Evolutionary conservation across 192 early-diverging fungal species (phyloP), one percentile per base, ranked within the genome.

Genomic region (Spizellomyces sp.): DNA sequence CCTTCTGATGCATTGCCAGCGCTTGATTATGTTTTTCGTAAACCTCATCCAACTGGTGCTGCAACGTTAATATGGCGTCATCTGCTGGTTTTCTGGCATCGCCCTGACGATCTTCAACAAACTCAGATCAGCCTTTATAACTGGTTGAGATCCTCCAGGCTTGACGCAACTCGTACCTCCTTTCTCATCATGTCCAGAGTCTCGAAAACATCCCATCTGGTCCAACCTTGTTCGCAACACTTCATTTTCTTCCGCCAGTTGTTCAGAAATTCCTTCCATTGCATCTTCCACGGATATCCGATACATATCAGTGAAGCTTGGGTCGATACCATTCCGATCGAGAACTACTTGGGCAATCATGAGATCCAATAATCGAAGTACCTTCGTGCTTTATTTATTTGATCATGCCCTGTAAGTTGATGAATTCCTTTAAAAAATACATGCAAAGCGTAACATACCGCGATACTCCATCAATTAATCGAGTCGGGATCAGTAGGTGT

Each of bases 291-390:
- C 60, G 6, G 75, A 67, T 10, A 82, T 60, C 58, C 59, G 36
- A 67, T 80, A 82, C 54, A 70, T 73, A 45, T 82, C 81, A 42
- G 73, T 74, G 50, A 82, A 82, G 41, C 70, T 66, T 27, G 71
- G 70, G 10, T 78, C 67, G 21, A 80, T 21, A 0, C 81, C 75
- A 52, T 75, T 77, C 14, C 74, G 67, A 42, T 82, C 81, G 21
- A 82, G 64, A 9, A 80, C 81, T 12, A 82, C 71, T 63, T 82
- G 81, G 4, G 78, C 54, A 12, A 80, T 69, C 70, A 80, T 65
- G 6, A 45, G 41, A 62, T 82, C 78, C 48, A 82, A 17, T 9
- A 82, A 58, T 48, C 70, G 60, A 17, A 77, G 64, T 12, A 76
- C 72, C 50, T 78, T 77, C 0, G 75, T 73, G 67, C 77, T 77